These are phyloP conservation scores for Penicillium paxilli DNA, from an alignment of 495 filamentous ascomycete genomes.

Conservation along the genomic window DNA sequence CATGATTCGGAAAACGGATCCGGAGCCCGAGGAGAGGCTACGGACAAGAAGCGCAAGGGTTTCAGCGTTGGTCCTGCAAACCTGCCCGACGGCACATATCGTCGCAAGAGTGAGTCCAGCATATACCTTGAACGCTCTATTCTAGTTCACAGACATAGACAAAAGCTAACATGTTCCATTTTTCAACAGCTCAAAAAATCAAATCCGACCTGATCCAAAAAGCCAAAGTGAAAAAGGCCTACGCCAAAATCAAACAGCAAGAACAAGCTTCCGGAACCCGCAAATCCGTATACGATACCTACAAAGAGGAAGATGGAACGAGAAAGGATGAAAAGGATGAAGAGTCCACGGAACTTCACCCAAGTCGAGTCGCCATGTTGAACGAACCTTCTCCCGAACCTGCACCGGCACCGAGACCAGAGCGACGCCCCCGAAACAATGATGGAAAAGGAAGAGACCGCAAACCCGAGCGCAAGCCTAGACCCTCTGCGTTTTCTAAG, in stretches of 20 bases:
- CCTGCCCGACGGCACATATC: conserved; percentile 87
- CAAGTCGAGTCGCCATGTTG: conserved; percentile 69
- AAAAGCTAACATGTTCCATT: conserved; percentile 10
- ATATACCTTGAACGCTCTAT: no score
- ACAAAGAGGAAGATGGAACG: conserved; percentile 22
- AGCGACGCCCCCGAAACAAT: conserved; percentile 15
- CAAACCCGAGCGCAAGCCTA: conserved; percentile 48
- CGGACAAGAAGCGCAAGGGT: conserved; percentile 59
- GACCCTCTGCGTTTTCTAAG: conserved; percentile 72
- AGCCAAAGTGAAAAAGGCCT: conserved; percentile 91
- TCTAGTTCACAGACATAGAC: no score
- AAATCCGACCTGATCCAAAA: conserved; percentile 88
- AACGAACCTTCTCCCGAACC: conserved; percentile 40
- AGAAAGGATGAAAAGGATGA: conserved; percentile 9
- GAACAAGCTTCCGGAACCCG: conserved; percentile 38
- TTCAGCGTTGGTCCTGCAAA: conserved; percentile 88
- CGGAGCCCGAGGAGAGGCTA: conserved; percentile 37
- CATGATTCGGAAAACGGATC: conserved; percentile 47
- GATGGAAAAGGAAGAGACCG: conserved; percentile 29
- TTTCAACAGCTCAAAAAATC: conserved; percentile 76
- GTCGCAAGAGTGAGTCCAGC: conserved; percentile 81
- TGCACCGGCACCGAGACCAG: conserved; percentile 20
- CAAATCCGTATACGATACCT: conserved; percentile 35
- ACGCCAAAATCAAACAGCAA: conserved; percentile 79
- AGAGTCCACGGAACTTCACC: conserved; percentile 61